Evolutionary conservation across 768 basidiomycete genomes (phyloP).

Genomic region (Rhizopogon salebrosus): DNA sequence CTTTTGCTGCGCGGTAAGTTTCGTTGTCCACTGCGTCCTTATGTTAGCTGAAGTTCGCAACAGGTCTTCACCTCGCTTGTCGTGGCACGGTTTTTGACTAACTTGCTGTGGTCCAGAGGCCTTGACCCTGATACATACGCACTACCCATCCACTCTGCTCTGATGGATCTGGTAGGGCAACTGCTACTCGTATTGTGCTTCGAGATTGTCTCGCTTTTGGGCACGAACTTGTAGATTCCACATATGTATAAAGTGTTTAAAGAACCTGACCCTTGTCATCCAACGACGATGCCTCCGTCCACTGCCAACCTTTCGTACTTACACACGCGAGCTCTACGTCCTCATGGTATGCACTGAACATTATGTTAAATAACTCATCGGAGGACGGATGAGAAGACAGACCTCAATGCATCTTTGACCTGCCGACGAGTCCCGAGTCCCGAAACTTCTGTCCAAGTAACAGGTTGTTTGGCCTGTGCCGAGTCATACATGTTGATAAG

Average conservation of each 20-base stretch:
- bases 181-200: constrained; percentile 74
- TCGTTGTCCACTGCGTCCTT: constrained; percentile 4
- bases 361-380: not conserved
- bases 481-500: not conserved
- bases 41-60: not conserved
- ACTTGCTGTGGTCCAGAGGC: constrained; percentile 70
- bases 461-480: not conserved
- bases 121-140: constrained; percentile 92
- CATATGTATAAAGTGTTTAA: not conserved
- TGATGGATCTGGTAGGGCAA: constrained; percentile 84
- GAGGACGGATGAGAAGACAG: not conserved
- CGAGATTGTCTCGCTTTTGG: constrained; percentile 50
- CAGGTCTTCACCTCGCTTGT: constrained; percentile 70
- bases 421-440: not conserved
- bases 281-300: not conserved
- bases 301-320: not conserved
- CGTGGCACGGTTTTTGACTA: constrained; percentile 62
- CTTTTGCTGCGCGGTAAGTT: constrained; percentile 73
- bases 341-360: not conserved
- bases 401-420: not conserved
- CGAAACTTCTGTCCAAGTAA: not conserved
- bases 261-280: not conserved
- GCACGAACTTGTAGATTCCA: constrained; percentile 14
- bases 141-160: constrained; percentile 85
- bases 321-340: not conserved